These are phyloP conservation scores for Setaria viridis DNA, from an alignment of 202 grass and related monocot genomes.

Conservation along the genomic window DNA sequence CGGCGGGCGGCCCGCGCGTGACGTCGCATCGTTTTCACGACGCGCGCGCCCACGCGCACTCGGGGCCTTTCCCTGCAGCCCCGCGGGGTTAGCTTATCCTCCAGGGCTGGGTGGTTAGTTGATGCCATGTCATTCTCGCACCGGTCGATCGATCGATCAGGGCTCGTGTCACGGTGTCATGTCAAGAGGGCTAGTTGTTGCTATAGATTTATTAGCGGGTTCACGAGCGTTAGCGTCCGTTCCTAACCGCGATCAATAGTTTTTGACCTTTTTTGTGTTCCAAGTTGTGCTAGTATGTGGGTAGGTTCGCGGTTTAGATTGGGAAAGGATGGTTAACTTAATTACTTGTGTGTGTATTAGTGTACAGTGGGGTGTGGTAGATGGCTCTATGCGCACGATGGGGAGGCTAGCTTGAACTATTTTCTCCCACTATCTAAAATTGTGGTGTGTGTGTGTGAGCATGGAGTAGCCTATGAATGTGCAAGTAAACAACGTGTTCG, in stretches of 20 bases:
- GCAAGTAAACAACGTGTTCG: no score
- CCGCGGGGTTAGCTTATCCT: neutral
- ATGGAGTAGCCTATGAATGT: no score
- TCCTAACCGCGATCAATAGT: neutral
- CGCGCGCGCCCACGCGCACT: neutral
- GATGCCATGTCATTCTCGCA: constrained; percentile 45
- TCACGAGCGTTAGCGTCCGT: neutral
- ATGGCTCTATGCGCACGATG: no score
- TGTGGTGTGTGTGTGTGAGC: no score
- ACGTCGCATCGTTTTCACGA: constrained; percentile 14
- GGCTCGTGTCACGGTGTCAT: neutral
- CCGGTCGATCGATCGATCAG: neutral
- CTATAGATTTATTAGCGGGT: neutral
- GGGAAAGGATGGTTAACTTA: neutral
- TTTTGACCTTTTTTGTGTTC: neutral
- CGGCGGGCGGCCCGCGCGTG: neutral
- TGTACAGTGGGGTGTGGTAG: no score
- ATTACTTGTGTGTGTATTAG: no score
- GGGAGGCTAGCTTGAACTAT: no score
- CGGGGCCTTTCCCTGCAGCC: neutral
- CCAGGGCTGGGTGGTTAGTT: neutral
- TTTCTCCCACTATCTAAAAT: no score
- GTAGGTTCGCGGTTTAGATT: neutral
- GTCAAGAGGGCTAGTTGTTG: neutral
- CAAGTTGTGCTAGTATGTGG: neutral